Percentiles rank a stretch among this genome's conserved stretches.
phyloP scores from a whole-genome alignment of 208 protist species.

The Trypanosomatidae sp. region DNA sequence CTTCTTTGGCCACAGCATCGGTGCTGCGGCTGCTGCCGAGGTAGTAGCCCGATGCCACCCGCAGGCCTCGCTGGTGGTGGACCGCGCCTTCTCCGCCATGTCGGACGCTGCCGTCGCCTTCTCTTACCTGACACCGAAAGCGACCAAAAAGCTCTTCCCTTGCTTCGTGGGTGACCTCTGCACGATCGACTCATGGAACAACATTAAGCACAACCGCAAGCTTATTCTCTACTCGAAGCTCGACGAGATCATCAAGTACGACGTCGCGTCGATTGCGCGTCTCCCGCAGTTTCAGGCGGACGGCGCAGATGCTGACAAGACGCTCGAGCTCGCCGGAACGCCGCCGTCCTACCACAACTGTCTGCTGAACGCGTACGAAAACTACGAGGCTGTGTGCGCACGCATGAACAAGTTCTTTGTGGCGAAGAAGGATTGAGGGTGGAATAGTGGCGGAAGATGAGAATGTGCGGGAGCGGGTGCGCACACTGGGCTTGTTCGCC shows the following conservation, averaged over 20 bases:
- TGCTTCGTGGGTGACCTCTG: conserved; percentile 53
- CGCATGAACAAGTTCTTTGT: conserved; percentile 23
- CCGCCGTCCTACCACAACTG: conserved; percentile 28
- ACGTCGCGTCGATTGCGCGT: conserved; percentile 46
- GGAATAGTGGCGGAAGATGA: no score
- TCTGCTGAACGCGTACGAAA: conserved; percentile 20
- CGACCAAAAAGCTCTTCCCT: conserved; percentile 40
- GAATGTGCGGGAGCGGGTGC: no score
- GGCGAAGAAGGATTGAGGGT: no score
- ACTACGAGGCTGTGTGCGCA: conserved; percentile 15
- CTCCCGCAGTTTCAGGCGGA: conserved; percentile 35
- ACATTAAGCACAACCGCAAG: conserved; percentile 43
- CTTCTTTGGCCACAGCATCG: conserved; percentile 86
- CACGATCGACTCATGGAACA: conserved; percentile 38
- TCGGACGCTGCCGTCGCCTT: conserved; percentile 66
- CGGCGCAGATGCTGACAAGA: conserved; percentile 15
- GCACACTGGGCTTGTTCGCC: no score
- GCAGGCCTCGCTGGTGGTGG: conserved; percentile 50
- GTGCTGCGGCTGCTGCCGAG: conserved; percentile 54
- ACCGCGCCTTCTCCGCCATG: conserved; percentile 78
- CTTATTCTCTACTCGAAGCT: conserved; percentile 60
- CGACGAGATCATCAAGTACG: conserved; percentile 73
- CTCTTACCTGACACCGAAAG: conserved; percentile 44
- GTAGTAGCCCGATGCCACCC: conserved; percentile 36
- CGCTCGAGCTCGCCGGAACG: conserved; percentile 35